Conservation (phyloP, 441 rosid species). For the Manihot esculenta region DNA sequence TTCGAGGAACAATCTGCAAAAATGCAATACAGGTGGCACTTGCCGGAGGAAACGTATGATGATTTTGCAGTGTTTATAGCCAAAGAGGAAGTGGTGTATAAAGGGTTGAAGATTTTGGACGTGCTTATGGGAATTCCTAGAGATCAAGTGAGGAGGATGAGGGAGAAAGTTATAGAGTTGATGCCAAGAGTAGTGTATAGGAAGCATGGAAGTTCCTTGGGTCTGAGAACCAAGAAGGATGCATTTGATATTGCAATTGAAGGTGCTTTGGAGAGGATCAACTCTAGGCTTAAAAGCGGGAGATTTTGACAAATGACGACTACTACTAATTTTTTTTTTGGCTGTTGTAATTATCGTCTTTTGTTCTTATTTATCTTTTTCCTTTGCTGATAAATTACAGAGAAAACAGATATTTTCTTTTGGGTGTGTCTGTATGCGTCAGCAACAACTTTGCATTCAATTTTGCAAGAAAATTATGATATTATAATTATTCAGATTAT, state of each 20-base stretch:
- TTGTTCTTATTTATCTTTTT: background rate
- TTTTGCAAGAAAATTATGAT: slow-evolving; percentile 5
- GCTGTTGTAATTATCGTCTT: slow-evolving; percentile 12
- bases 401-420: background rate
- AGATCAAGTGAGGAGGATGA: slow-evolving; percentile 61
- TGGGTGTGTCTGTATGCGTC: slow-evolving; percentile 1
- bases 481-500: background rate
- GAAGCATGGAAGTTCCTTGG: slow-evolving; percentile 71
- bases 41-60: slow-evolving; percentile 48
- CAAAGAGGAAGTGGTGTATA: slow-evolving; percentile 80
- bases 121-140: slow-evolving; percentile 65
- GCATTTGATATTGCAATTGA: slow-evolving; percentile 90
- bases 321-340: background rate
- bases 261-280: slow-evolving; percentile 56
- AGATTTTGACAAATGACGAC: slow-evolving; percentile 24
- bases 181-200: slow-evolving; percentile 73
- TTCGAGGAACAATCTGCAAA: slow-evolving; percentile 77
- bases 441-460: slow-evolving; percentile 6
- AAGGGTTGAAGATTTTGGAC: slow-evolving; percentile 62
- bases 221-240: slow-evolving; percentile 58
- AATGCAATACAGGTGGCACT: slow-evolving; percentile 72
- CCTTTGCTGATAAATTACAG: background rate
- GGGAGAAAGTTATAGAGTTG: slow-evolving; percentile 60
- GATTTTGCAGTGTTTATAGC: slow-evolving; percentile 68
- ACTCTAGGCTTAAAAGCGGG: slow-evolving; percentile 36